Base-by-base conservation (phyloP, 148 eudicot species). In the Rhododendron molle region DNA sequence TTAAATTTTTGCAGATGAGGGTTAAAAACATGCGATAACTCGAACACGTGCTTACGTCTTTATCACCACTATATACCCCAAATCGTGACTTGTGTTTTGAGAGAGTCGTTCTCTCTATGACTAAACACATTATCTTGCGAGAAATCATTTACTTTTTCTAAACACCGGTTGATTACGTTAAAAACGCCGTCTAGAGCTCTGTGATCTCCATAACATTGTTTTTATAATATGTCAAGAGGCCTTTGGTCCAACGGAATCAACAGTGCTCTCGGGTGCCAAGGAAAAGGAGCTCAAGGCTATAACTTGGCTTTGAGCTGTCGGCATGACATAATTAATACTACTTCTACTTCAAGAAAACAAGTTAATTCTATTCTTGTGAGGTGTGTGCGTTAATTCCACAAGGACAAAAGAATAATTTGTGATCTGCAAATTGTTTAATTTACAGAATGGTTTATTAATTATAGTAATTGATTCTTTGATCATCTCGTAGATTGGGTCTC, bases 271-370 rank as follows among this genome's bases (percentile, higher is more conserved):
- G 3, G 52, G 13, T 49, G 52, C 15, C 15, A 49, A 49, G 13
- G 20, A 6, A 4, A 71, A 10, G 1, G 80, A 54, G 60, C 14
- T 21, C 47, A 73, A 7, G 28, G 4, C 7, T 13, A 8, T 34
- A 84, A 18, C 80, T 76, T 84, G 85, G 50, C 85, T 23, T 73
- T 43, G 67, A 52, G 85, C 85, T 74, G 85, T 84, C 85, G 80
- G 80, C n/a, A 40, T 38, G n/a, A 12, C 14, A 65, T 65, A 67
- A 26, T 67, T 82, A 60, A 36, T 34, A 34, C 44, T 54, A 30
- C 30, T 21, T 18, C 50, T 77, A 77, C 11, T 6, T 13, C 38
- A 43, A 18, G 10, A 34, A 76, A 38, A 40, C 46, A 30, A 16
- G 32, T 36, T 36, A 76, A 13, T 40, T 43, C n/a, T 40, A 43